These are phyloP conservation scores for Petrea volubilis DNA, from an alignment of 257 asterid genomes.

Conservation along the genomic window DNA sequence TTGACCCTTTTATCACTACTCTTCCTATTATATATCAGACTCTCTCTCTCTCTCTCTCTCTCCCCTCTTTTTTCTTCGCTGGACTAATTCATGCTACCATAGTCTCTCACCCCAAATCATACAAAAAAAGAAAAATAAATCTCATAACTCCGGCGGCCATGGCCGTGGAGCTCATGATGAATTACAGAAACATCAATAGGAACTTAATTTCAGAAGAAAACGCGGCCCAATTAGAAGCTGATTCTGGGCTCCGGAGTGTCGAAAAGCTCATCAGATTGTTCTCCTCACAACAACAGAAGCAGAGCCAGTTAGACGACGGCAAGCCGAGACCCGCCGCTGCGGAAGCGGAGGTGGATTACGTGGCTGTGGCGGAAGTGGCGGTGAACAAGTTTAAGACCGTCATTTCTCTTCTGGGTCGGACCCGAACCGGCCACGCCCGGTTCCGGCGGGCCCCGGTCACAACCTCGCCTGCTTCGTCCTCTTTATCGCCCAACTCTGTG, in stretches of 20 bases:
- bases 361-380: conserved; percentile 64
- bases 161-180: conserved; percentile 88
- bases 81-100: neutral
- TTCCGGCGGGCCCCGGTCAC: conserved; percentile 69
- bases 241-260: conserved; percentile 72
- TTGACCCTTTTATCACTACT: conserved; percentile 26
- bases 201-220: conserved; percentile 42
- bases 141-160: conserved; percentile 32
- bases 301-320: conserved; percentile 7
- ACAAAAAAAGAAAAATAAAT: neutral
- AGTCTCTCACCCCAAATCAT: neutral
- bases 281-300: conserved; percentile 31
- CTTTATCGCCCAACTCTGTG: conserved; percentile 32
- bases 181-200: conserved; percentile 43
- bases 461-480: conserved; percentile 23
- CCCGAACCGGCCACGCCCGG: conserved; percentile 91
- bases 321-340: neutral
- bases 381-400: conserved; percentile 60
- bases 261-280: conserved; percentile 61
- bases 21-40: neutral
- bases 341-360: conserved; percentile 42
- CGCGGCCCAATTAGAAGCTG: conserved; percentile 53
- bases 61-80: neutral
- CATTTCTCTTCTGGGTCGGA: conserved; percentile 62
- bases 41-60: neutral